Percentiles rank a stretch among this genome's conserved stretches.
These are phyloP conservation scores for Schoenoplectus triqueter DNA, from an alignment of 202 grass and related monocot genomes.

Conservation along the genomic window DNA sequence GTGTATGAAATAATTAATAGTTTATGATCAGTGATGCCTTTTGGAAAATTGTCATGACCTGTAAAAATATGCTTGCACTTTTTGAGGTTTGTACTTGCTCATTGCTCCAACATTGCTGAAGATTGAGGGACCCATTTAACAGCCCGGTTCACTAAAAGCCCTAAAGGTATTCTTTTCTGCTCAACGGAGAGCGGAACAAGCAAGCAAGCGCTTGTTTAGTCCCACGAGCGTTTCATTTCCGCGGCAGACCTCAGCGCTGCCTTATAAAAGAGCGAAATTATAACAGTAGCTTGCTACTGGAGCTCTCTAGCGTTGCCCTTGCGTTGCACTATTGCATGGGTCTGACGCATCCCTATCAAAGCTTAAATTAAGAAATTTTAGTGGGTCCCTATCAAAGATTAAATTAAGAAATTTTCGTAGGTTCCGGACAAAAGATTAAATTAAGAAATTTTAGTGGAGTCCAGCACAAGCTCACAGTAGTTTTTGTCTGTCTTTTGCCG, in stretches of 20 bases:
- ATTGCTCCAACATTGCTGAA: too few relatives aligned
- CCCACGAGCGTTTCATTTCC: background rate
- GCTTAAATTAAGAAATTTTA: background rate
- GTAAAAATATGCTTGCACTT: too few relatives aligned
- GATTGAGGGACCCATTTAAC: too few relatives aligned
- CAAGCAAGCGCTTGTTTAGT: background rate
- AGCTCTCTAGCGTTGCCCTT: background rate
- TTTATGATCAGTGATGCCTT: background rate
- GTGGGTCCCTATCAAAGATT: too few relatives aligned
- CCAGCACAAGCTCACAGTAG: too few relatives aligned
- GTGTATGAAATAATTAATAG: background rate
- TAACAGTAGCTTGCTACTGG: slow-evolving; percentile 3
- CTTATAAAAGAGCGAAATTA: background rate
- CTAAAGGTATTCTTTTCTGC: background rate
- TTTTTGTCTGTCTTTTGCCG: too few relatives aligned
- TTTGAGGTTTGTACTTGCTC: too few relatives aligned
- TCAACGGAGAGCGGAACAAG: background rate
- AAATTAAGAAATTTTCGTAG: too few relatives aligned
- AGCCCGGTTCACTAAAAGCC: too few relatives aligned
- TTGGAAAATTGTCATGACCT: background rate
- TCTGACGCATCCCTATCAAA: background rate
- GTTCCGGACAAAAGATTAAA: too few relatives aligned
- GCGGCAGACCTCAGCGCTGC: background rate
- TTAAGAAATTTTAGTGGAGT: too few relatives aligned
- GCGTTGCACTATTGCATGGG: background rate